These are phyloP conservation scores for Mycosphaerella arachidis DNA, from an alignment of 2,329 filamentous ascomycete genomes.

Conservation along the genomic window DNA sequence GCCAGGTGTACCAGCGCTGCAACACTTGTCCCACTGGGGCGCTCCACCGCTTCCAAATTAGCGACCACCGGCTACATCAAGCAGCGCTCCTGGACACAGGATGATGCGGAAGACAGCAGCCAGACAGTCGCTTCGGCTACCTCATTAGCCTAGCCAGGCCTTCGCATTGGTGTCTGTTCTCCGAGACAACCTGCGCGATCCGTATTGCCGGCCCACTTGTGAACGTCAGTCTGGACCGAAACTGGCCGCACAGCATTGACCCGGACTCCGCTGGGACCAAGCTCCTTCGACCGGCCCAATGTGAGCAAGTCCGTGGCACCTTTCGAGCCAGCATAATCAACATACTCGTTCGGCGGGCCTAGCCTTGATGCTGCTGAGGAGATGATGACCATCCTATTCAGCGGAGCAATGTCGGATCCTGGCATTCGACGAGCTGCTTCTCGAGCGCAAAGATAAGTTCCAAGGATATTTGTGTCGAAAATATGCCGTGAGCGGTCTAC, in stretches of 20 bases:
- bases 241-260: conserved; percentile 28
- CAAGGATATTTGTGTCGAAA: conserved; percentile 27
- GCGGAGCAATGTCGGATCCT: conserved; percentile 5
- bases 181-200: conserved; percentile 22
- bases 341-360: conserved; percentile 26
- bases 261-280: conserved; percentile 22
- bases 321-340: conserved; percentile 30
- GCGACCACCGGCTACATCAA: conserved; percentile 23
- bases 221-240: conserved; percentile 28
- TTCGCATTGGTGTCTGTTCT: conserved; percentile 21
- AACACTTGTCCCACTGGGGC: too few relatives aligned
- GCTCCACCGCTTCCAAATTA: too few relatives aligned
- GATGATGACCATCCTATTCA: conserved; percentile 25
- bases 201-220: conserved; percentile 22
- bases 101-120: conserved; percentile 20
- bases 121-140: conserved; percentile 29
- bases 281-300: conserved; percentile 25
- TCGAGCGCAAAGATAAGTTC: conserved; percentile 27
- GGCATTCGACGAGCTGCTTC: conserved; percentile 26
- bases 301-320: conserved; percentile 28
- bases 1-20: too few relatives aligned
- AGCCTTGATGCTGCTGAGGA: conserved; percentile 26
- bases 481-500: conserved; percentile 19
- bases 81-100: conserved; percentile 20
- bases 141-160: conserved; percentile 26